Percentiles rank a stretch among this genome's conserved stretches.
Conservation (phyloP, 257 asterid species). For the Voacanga thouarsii region DNA sequence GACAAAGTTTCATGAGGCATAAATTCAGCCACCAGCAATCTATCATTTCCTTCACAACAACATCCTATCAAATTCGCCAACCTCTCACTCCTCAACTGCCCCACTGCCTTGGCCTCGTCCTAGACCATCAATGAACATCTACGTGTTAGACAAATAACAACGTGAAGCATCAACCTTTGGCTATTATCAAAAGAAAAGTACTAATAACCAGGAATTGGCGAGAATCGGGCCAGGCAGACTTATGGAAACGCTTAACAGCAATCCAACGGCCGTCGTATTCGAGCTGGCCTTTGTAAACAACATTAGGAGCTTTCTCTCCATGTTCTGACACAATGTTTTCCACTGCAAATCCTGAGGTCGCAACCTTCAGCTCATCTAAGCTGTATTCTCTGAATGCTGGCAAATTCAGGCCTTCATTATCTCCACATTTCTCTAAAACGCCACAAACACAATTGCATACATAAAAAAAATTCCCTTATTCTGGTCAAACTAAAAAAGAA, state of each 20-base stretch:
- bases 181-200: not conserved
- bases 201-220: constrained; percentile 37
- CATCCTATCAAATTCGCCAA: constrained; percentile 46
- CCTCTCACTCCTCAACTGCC: constrained; percentile 43
- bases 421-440: constrained; percentile 33
- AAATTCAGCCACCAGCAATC: constrained; percentile 47
- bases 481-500: not conserved
- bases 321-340: constrained; percentile 51
- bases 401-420: constrained; percentile 25
- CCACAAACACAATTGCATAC: not conserved
- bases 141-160: not conserved
- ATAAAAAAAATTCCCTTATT: not conserved
- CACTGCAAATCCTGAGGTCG: constrained; percentile 41
- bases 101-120: constrained; percentile 46
- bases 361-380: constrained; percentile 41
- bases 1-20: constrained; percentile 52
- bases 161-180: not conserved
- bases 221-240: constrained; percentile 55
- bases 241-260: constrained; percentile 46
- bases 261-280: constrained; percentile 34
- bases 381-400: constrained; percentile 37
- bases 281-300: constrained; percentile 44
- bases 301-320: constrained; percentile 46
- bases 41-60: constrained; percentile 45
- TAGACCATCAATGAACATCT: constrained; percentile 14